Conservation (phyloP, 2,329 filamentous ascomycete species). For the Saccharata proteae region DNA sequence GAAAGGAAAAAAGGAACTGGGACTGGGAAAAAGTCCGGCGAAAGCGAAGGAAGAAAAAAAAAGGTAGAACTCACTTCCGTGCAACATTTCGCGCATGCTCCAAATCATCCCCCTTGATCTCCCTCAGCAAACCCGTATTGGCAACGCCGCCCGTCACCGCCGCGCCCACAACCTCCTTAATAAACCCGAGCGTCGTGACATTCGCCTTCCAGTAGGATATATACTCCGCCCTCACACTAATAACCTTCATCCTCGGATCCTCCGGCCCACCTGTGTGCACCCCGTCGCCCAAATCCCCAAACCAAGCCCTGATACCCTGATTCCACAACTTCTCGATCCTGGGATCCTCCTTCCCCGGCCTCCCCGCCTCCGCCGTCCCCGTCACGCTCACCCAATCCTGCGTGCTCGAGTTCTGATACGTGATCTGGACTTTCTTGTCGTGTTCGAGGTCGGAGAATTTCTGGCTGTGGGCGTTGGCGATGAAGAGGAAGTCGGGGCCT, state of each 20-base stretch:
- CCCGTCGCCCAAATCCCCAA: conserved; percentile 38
- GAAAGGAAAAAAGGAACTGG: too few relatives aligned
- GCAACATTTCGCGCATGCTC: too few relatives aligned
- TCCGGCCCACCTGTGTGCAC: conserved; percentile 33
- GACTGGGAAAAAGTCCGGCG: too few relatives aligned
- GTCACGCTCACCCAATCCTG: conserved; percentile 38
- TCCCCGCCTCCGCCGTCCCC: conserved; percentile 29
- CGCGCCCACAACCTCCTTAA: conserved; percentile 28
- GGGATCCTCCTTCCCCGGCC: conserved; percentile 32
- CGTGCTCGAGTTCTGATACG: conserved; percentile 34
- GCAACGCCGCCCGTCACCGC: conserved; percentile 27
- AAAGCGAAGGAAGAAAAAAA: too few relatives aligned
- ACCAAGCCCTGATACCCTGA: conserved; percentile 32
- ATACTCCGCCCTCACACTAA: conserved; percentile 28
- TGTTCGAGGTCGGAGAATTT: conserved; percentile 35
- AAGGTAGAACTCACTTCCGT: too few relatives aligned
- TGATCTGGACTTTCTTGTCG: conserved; percentile 31
- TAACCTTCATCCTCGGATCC: conserved; percentile 35
- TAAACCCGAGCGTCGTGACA: conserved; percentile 22
- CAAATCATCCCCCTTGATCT: background rate
- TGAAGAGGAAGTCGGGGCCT: conserved; percentile 40
- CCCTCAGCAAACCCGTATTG: conserved; percentile 21
- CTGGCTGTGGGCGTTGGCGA: conserved; percentile 34
- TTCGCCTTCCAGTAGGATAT: conserved; percentile 27
- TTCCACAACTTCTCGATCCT: conserved; percentile 37